Percentiles rank a stretch among this genome's conserved stretches.
Evolutionary conservation across 2,329 filamentous ascomycete species (phyloP).

Genomic region (Nigrograna mackinnonii): DNA sequence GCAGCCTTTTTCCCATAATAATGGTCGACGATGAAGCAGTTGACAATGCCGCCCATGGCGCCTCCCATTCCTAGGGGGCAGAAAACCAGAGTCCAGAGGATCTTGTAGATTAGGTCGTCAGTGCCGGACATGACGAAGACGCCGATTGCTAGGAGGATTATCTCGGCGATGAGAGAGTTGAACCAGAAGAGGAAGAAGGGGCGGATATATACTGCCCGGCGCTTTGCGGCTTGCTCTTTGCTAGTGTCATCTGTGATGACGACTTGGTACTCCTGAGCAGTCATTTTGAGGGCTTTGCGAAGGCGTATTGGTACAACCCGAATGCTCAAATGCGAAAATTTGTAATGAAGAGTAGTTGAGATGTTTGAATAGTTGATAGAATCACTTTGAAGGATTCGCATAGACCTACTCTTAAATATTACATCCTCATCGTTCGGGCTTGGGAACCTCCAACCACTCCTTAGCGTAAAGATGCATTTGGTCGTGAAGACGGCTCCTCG

Average conservation of each 20-base stretch:
- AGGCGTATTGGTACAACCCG: too few species aligned
- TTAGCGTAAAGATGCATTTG: too few species aligned
- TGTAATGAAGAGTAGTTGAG: too few species aligned
- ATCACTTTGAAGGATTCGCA: too few species aligned
- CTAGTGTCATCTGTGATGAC: background rate
- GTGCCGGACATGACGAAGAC: background rate
- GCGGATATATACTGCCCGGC: background rate
- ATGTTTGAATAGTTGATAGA: too few species aligned
- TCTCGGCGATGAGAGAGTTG: background rate
- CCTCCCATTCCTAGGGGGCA: background rate
- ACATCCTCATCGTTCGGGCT: too few species aligned
- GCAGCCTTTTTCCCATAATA: background rate
- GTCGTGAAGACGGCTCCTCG: too few species aligned
- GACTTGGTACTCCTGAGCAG: background rate
- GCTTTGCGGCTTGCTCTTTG: background rate
- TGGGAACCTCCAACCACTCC: too few species aligned
- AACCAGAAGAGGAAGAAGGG: background rate
- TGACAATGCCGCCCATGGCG: background rate
- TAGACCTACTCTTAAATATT: too few species aligned
- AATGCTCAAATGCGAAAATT: too few species aligned
- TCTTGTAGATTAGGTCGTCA: background rate
- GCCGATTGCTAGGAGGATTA: background rate
- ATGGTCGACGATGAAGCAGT: background rate
- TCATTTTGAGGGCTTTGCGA: too few species aligned
- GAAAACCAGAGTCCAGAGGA: background rate